Evolutionary conservation across 805 yeast genomes (phyloP).

Genomic region (Brettanomyces sp.): DNA sequence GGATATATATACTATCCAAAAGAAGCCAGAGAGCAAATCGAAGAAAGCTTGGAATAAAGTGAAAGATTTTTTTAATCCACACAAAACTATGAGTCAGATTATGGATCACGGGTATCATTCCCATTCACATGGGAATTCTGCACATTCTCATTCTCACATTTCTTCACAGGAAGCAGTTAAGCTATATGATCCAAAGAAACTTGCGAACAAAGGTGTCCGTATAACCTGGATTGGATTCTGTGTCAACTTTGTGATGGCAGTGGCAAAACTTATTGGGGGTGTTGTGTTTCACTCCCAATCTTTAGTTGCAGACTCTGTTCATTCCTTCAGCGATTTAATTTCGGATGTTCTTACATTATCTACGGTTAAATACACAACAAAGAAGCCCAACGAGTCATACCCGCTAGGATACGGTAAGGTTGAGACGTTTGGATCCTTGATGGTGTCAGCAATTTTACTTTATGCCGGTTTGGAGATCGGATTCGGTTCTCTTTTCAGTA

Average conservation of each 20-base stretch:
- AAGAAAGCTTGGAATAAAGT: conserved; percentile 19
- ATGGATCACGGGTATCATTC: conserved; percentile 9
- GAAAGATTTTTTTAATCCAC: conserved; percentile 27
- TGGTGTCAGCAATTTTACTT: conserved; percentile 74
- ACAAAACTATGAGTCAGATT: conserved; percentile 22
- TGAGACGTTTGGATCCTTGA: conserved; percentile 84
- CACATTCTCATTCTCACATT: conserved; percentile 27
- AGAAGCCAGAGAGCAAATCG: conserved; percentile 14
- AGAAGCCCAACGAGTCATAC: conserved; percentile 46
- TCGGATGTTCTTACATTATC: conserved; percentile 84
- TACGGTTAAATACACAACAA: conserved; percentile 70
- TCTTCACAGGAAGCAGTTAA: conserved; percentile 35
- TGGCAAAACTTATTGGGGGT: conserved; percentile 84
- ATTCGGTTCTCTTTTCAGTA: conserved; percentile 66
- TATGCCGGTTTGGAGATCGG: conserved; percentile 89
- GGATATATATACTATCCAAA: conserved; percentile 1
- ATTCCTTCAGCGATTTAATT: conserved; percentile 82
- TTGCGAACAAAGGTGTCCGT: conserved; percentile 75
- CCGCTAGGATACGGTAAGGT: conserved; percentile 91
- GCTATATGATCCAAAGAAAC: conserved; percentile 33
- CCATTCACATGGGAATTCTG: conserved; percentile 13
- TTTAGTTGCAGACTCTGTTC: conserved; percentile 87
- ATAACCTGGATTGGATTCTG: conserved; percentile 88
- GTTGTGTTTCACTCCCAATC: conserved; percentile 91
- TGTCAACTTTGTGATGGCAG: conserved; percentile 79